Conservation (phyloP, 345 rosid genomes). For the Eucalyptus sideroxylon region DNA sequence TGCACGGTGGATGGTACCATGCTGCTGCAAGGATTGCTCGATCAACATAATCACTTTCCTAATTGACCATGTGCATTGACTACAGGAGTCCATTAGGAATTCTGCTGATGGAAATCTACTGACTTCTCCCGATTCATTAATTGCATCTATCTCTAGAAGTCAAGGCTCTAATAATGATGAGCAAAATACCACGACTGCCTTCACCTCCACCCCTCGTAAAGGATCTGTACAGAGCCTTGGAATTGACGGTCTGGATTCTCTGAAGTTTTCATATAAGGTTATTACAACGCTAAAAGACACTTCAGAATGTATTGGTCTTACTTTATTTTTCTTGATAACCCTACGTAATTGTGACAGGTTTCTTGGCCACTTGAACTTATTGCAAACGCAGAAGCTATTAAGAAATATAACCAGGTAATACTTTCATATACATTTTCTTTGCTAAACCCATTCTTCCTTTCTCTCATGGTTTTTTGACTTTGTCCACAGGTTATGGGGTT, state of each 20-base stretch:
- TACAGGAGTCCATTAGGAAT: constrained; percentile 90
- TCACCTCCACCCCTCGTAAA: constrained; percentile 39
- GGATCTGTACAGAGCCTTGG: constrained; percentile 43
- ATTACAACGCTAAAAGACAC: background rate
- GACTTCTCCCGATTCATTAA: constrained; percentile 76
- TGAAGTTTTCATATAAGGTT: constrained; percentile 85
- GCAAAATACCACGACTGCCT: constrained; percentile 21
- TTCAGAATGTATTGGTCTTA: background rate
- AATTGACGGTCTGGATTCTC: constrained; percentile 65
- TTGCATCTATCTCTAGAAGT: constrained; percentile 52
- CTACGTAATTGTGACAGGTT: constrained; percentile 31
- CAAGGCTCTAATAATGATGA: constrained; percentile 41
- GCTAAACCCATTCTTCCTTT: background rate
- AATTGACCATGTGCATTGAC: background rate
- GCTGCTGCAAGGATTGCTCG: background rate
- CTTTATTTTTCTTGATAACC: background rate
- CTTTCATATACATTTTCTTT: background rate
- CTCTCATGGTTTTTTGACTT: background rate
- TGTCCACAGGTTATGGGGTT: constrained; percentile 79
- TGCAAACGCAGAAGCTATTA: constrained; percentile 78
- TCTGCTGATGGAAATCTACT: constrained; percentile 82
- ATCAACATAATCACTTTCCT: background rate
- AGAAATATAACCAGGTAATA: constrained; percentile 88
- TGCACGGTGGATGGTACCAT: background rate
- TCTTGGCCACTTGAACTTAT: constrained; percentile 99